Percentiles rank a stretch among this genome's conserved stretches.
Conservation (phyloP, 305 asterid species). For the Galium porrigens region DNA sequence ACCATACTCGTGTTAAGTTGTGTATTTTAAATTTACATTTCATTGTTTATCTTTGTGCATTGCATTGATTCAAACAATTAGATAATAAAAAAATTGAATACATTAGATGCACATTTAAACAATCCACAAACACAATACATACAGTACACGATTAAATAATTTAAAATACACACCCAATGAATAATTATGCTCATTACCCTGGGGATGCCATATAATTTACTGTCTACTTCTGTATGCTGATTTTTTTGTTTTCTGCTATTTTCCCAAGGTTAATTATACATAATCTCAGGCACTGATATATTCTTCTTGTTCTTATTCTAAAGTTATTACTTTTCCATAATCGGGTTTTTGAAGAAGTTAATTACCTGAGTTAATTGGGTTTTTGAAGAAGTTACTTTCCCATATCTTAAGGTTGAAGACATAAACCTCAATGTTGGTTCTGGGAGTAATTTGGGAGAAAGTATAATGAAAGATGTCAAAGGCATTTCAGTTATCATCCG, state of each 20-base stretch:
- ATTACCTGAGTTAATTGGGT: too few relatives aligned
- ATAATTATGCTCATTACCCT: neutral
- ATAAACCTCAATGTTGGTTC: slow-evolving; percentile 81
- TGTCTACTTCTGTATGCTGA: neutral
- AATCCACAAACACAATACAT: neutral
- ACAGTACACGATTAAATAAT: neutral
- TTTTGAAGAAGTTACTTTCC: neutral
- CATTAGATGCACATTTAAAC: too few relatives aligned
- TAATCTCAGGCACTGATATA: neutral
- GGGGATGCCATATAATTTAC: neutral
- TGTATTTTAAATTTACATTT: neutral
- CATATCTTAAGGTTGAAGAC: slow-evolving; percentile 54
- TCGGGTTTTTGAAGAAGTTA: too few relatives aligned
- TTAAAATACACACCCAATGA: neutral
- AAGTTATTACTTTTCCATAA: neutral
- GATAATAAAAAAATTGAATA: neutral
- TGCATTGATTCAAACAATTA: neutral
- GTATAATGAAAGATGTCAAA: slow-evolving; percentile 71
- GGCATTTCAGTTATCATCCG: slow-evolving; percentile 59
- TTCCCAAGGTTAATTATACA: neutral
- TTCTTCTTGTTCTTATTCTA: neutral
- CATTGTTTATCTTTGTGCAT: neutral
- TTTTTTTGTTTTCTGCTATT: neutral
- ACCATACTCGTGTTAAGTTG: neutral
- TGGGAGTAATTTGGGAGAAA: slow-evolving; percentile 69